Evolutionary conservation across 1,284 basidiomycete genomes (phyloP).

Genomic region (Pascua guehoae): DNA sequence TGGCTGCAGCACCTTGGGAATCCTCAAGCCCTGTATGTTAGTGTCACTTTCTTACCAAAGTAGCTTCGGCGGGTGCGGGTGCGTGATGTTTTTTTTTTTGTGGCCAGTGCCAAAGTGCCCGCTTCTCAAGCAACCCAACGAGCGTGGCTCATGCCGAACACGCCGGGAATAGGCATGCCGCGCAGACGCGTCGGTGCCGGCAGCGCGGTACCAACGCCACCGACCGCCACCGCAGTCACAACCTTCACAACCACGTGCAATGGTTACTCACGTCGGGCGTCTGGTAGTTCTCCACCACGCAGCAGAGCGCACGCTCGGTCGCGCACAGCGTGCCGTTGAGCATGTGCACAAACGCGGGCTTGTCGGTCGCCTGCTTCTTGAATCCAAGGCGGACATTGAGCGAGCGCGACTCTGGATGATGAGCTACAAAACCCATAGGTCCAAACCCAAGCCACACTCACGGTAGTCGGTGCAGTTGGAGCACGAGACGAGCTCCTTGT

Average conservation of each 20-base stretch:
- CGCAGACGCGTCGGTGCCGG: too few relatives aligned
- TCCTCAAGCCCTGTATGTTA: slow-evolving; percentile 66
- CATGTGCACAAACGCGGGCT: slow-evolving; percentile 94
- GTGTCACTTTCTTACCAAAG: slow-evolving; percentile 61
- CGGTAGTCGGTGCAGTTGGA: slow-evolving; percentile 91
- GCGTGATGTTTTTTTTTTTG: too few relatives aligned
- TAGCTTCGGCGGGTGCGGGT: too few relatives aligned
- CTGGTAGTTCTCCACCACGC: slow-evolving; percentile 98
- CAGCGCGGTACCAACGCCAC: too few relatives aligned
- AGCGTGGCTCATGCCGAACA: too few relatives aligned
- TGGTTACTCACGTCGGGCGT: slow-evolving; percentile 70
- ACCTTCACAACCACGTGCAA: too few relatives aligned
- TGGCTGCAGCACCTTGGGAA: slow-evolving; percentile 82
- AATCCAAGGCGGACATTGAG: slow-evolving; percentile 86
- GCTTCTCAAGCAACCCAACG: too few relatives aligned
- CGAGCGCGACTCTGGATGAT: slow-evolving; percentile 62
- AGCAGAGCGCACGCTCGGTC: slow-evolving; percentile 92
- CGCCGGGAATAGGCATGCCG: too few relatives aligned
- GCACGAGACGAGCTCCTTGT: slow-evolving; percentile 91
- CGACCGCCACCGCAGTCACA: too few relatives aligned
- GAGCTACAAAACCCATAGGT: too few relatives aligned
- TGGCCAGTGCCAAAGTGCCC: too few relatives aligned
- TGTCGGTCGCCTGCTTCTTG: slow-evolving; percentile 77
- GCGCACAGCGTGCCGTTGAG: slow-evolving; percentile 96
- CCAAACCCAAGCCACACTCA: slow-evolving; percentile 56